phyloP scores from a whole-genome alignment of 768 basidiomycete genomes.

The Amanita thiersii region DNA sequence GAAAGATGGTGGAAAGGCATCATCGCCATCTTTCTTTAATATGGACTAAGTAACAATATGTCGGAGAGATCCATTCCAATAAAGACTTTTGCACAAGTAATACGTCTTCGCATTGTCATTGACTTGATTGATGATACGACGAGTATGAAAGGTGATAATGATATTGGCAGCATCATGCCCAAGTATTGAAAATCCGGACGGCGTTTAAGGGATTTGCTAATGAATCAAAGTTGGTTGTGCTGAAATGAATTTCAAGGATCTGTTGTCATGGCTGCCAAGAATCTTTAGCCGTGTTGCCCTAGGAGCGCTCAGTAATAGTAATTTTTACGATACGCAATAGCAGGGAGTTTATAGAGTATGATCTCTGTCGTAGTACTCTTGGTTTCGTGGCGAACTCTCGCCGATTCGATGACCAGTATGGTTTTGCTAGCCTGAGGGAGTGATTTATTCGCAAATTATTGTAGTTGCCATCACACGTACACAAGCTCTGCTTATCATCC shows the following conservation, averaged over 20 bases:
- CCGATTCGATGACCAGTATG: slow-evolving; percentile 47
- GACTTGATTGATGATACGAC: background rate
- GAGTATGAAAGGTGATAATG: slow-evolving; percentile 28
- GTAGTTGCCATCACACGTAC: slow-evolving; percentile 62
- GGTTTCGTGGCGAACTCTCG: slow-evolving; percentile 52
- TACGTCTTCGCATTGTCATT: slow-evolving; percentile 11
- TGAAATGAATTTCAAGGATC: slow-evolving; percentile 64
- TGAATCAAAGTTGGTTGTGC: slow-evolving; percentile 56
- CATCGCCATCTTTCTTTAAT: slow-evolving; percentile 69
- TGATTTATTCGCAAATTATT: background rate
- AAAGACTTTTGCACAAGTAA: slow-evolving; percentile 31
- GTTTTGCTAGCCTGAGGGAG: background rate
- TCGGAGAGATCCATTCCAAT: slow-evolving; percentile 28
- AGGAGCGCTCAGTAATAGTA: slow-evolving; percentile 51
- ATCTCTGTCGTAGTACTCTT: slow-evolving; percentile 45
- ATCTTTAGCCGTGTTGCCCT: slow-evolving; percentile 21
- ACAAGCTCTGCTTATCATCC: slow-evolving; percentile 51
- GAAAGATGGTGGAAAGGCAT: slow-evolving; percentile 56
- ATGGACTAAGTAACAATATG: slow-evolving; percentile 48
- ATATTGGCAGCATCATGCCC: slow-evolving; percentile 56
- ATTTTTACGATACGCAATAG: slow-evolving; percentile 54
- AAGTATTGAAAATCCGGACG: slow-evolving; percentile 45
- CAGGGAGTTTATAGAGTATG: slow-evolving; percentile 43
- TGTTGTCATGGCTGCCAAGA: slow-evolving; percentile 30
- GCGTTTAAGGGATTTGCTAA: slow-evolving; percentile 25